Percentiles rank a stretch among this genome's conserved stretches.
These are phyloP conservation scores for Cyclotella cryptica DNA, from an alignment of 108 stramenopile species.

Conservation along the genomic window DNA sequence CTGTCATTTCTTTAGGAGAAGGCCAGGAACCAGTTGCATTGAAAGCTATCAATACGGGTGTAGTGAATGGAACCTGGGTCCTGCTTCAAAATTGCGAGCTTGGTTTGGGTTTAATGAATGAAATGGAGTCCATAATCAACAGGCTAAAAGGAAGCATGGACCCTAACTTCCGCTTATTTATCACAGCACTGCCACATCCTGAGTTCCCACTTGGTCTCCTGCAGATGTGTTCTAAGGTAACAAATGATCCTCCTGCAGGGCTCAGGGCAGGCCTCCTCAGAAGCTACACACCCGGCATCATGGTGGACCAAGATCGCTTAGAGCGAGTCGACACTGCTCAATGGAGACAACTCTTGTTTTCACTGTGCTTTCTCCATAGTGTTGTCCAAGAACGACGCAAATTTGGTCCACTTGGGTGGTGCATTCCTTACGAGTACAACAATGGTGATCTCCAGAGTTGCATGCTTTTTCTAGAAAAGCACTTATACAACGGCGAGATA, in stretches of 20 bases:
- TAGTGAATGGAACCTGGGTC: slow-evolving; percentile 92
- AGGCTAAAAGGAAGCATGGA: slow-evolving; percentile 79
- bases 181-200: slow-evolving; percentile 88
- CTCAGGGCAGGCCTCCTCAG: slow-evolving; percentile 89
- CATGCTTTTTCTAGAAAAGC: slow-evolving; percentile 92
- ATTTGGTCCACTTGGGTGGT: slow-evolving; percentile 93
- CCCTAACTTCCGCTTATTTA: slow-evolving; percentile 89
- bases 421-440: slow-evolving; percentile 93
- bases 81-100: slow-evolving; percentile 93
- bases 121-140: slow-evolving; percentile 84
- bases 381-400: slow-evolving; percentile 93
- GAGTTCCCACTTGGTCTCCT: slow-evolving; percentile 92
- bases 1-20: slow-evolving; percentile 91
- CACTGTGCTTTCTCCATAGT: slow-evolving; percentile 90
- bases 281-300: slow-evolving; percentile 85
- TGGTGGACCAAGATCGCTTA: slow-evolving; percentile 92
- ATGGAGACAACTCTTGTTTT: slow-evolving; percentile 91
- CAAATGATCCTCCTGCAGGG: slow-evolving; percentile 92
- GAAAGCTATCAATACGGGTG: slow-evolving; percentile 87
- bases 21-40: slow-evolving; percentile 94
- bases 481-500: slow-evolving; percentile 90
- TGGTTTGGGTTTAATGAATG: slow-evolving; percentile 86
- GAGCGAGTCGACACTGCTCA: slow-evolving; percentile 90
- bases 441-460: slow-evolving; percentile 91
- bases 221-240: slow-evolving; percentile 95